Base-by-base conservation (phyloP, 2,329 filamentous ascomycete species). In the Alternaria burnsii region DNA sequence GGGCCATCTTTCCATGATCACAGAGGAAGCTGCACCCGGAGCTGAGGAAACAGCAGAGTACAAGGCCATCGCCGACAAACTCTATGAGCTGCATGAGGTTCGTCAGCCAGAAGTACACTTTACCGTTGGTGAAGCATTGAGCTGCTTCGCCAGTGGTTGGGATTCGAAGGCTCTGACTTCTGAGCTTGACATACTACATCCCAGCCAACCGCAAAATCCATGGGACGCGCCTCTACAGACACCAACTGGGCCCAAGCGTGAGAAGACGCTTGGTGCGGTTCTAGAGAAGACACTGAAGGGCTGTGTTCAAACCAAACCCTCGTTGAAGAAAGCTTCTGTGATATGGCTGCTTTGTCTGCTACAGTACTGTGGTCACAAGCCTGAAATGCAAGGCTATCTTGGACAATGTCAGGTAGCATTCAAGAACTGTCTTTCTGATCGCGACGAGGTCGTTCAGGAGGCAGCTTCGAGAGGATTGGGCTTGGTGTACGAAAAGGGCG, bases 331-430 rank as follows among this genome's bases (percentile, higher is more conserved):
- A 75, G 93, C 94, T 3, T 94, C 94, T 0, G 93, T 93, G 0
- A 97, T 99, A 69, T 98, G 95, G 95, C 85, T 98, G 0, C 89
- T 98, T 60, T 97, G 91, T 72, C 81, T 98, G 3, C 89, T 98
- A 9, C 93, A 97, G 73, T 93, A 95, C 77, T 96, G 93, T 74
- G 93, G 93, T 0, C 89, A 94, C 66, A 82, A 93, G n/a, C 75
- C 82, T 4, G 87, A 92, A 65, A 86, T 98, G 5, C 92, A 96
- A 72, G 82, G 83, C 5, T 87, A 88, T 12, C 82, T 99, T 40
- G 86, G 92, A 51, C 87, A 93, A 69, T 93, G 90, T 59, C 95
- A 99, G 77, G 86, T 86, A 36, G 91, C 93, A 0, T 99, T 99
- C 78, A 94, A 96, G 83, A 85, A 90, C 26, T 89, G 97, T 30